Evolutionary conservation across 164 flowering plant genomes (phyloP).

Genomic region (Saururus chinensis): DNA sequence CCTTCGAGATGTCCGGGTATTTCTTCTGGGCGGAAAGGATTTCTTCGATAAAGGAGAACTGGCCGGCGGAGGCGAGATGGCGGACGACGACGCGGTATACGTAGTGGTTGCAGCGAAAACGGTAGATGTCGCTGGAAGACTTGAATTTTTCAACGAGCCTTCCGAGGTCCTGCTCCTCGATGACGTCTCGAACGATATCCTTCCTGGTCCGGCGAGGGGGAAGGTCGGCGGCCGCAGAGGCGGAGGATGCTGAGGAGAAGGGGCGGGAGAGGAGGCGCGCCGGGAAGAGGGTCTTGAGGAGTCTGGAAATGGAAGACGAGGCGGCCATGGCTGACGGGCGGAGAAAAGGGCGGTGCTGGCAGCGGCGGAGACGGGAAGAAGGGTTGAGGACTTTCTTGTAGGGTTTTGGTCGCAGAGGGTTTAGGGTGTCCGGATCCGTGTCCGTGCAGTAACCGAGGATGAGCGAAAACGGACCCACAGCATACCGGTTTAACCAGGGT

Average conservation of each 20-base stretch:
- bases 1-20: slow-evolving; percentile 16
- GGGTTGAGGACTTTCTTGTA: neutral
- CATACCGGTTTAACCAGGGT: too few relatives aligned
- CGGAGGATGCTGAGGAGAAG: neutral
- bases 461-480: too few relatives aligned
- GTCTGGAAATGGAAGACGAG: too few relatives aligned
- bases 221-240: neutral
- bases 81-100: slow-evolving; percentile 20
- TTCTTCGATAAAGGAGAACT: slow-evolving; percentile 21
- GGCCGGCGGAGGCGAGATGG: slow-evolving; percentile 24
- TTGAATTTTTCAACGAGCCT: slow-evolving; percentile 39
- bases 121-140: slow-evolving; percentile 13
- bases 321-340: too few relatives aligned
- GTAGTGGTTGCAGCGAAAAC: slow-evolving; percentile 28
- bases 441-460: too few relatives aligned
- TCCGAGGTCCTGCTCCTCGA: slow-evolving; percentile 21
- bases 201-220: neutral
- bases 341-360: too few relatives aligned
- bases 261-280: neutral
- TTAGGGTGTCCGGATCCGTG: too few relatives aligned
- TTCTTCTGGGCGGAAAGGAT: slow-evolving; percentile 34
- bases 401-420: neutral
- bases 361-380: neutral
- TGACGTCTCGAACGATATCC: slow-evolving; percentile 7
- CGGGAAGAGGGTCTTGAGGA: neutral